A percentile compares a stretch with the other conserved stretches of the same genome.
These are phyloP conservation scores for Tetrapyrgos nigripes DNA, from an alignment of 1,284 basidiomycete genomes.

Conservation along the genomic window DNA sequence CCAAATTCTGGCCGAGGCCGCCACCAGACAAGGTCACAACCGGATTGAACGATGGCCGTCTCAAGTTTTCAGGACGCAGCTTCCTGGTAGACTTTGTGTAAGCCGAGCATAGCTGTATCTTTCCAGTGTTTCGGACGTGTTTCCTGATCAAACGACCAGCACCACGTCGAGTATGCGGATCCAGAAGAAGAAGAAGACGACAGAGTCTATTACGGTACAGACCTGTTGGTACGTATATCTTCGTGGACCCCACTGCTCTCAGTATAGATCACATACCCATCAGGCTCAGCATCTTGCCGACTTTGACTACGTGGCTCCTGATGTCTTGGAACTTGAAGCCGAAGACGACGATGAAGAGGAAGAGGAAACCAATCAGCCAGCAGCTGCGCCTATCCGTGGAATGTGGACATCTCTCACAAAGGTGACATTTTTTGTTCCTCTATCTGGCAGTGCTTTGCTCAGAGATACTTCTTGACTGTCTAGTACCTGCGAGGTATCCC, in stretches of 20 bases:
- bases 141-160: not conserved
- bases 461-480: too few species aligned
- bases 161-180: not conserved
- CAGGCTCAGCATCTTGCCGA: not conserved
- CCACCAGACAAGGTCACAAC: not conserved
- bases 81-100: slow-evolving; percentile 3
- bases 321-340: not conserved
- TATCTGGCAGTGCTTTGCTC: too few species aligned
- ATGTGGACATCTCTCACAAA: too few species aligned
- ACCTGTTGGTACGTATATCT: not conserved
- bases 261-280: not conserved
- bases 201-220: not conserved
- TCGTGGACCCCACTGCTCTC: not conserved
- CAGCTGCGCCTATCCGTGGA: not conserved
- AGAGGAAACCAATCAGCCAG: not conserved
- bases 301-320: not conserved
- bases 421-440: too few species aligned
- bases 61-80: slow-evolving; percentile 6
- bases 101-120: not conserved
- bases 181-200: not conserved
- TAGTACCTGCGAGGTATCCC: not conserved
- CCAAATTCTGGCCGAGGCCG: not conserved
- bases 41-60: slow-evolving; percentile 2
- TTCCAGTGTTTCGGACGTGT: not conserved
- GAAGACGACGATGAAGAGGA: not conserved